Percentiles rank a stretch among this genome's conserved stretches.
Evolutionary conservation across 2,329 filamentous ascomycete genomes (phyloP).

Genomic region (Colletotrichum tamarilloi): DNA sequence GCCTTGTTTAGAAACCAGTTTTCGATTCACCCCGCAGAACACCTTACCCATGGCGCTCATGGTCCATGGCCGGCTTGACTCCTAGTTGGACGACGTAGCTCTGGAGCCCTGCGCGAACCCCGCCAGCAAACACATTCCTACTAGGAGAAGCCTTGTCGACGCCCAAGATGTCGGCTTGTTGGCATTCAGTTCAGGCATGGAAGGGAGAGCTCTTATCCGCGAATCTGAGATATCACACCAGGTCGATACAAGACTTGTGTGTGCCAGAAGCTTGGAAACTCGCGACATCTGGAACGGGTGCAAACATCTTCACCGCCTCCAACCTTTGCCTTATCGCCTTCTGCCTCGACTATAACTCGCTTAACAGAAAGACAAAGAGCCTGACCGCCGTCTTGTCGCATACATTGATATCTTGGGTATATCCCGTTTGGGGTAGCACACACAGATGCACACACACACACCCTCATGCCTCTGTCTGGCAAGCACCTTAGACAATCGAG

Average conservation of each 20-base stretch:
- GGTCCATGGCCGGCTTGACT: neutral
- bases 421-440: neutral
- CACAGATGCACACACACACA: neutral
- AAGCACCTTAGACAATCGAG: neutral
- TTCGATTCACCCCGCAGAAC: constrained; percentile 1
- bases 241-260: neutral
- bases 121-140: neutral
- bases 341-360: neutral
- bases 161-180: constrained; percentile 6
- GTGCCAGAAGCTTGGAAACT: neutral
- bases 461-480: neutral
- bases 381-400: neutral
- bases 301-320: constrained; percentile 14
- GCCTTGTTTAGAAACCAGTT: constrained; percentile 10
- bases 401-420: neutral
- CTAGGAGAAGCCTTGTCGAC: neutral
- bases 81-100: constrained; percentile 16
- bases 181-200: neutral
- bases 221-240: neutral
- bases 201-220: neutral
- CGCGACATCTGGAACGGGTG: neutral
- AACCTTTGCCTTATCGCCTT: neutral
- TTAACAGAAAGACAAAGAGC: neutral
- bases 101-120: constrained; percentile 4
- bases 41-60: constrained; percentile 34